Percentiles rank a stretch among this genome's conserved stretches.
Evolutionary conservation across 2,329 filamentous ascomycete species (phyloP).

Genomic region (Fusarium redolens): DNA sequence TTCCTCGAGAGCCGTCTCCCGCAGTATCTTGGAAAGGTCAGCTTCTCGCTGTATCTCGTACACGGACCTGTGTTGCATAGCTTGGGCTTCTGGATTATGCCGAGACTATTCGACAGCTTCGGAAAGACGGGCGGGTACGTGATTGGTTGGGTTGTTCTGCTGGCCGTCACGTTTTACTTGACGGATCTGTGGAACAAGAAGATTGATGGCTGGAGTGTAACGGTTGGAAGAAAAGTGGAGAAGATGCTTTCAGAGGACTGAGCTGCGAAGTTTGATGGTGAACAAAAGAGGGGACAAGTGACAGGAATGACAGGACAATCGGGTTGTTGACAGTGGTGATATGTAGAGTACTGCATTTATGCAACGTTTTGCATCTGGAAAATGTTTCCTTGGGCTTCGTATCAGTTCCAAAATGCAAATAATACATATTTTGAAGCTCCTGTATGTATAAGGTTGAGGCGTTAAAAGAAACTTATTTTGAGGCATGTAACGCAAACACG

Average conservation of each 20-base stretch:
- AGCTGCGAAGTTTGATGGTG: background rate
- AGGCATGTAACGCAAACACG: background rate
- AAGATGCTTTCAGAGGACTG: constrained; percentile 26
- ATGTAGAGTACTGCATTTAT: background rate
- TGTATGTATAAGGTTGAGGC: no score
- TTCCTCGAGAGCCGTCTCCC: constrained; percentile 48
- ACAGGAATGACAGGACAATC: background rate
- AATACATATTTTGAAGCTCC: background rate
- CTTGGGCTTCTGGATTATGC: constrained; percentile 69
- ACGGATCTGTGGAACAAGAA: constrained; percentile 51
- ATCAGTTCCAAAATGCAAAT: background rate
- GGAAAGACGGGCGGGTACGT: constrained; percentile 46
- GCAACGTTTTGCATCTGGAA: background rate
- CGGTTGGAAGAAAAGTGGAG: constrained; percentile 52
- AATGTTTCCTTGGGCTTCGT: background rate
- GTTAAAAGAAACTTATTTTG: background rate
- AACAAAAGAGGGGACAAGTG: background rate
- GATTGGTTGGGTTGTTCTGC: constrained; percentile 48
- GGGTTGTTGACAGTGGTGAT: background rate
- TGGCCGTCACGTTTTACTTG: constrained; percentile 50
- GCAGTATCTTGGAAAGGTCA: constrained; percentile 55
- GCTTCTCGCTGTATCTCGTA: constrained; percentile 56
- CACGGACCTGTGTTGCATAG: constrained; percentile 68
- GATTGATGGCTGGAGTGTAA: constrained; percentile 53
- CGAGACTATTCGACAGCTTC: constrained; percentile 52